Evolutionary conservation across 257 asterid species (phyloP), one percentile per base, ranked within the genome.

Genomic region (Jacaranda copaia): DNA sequence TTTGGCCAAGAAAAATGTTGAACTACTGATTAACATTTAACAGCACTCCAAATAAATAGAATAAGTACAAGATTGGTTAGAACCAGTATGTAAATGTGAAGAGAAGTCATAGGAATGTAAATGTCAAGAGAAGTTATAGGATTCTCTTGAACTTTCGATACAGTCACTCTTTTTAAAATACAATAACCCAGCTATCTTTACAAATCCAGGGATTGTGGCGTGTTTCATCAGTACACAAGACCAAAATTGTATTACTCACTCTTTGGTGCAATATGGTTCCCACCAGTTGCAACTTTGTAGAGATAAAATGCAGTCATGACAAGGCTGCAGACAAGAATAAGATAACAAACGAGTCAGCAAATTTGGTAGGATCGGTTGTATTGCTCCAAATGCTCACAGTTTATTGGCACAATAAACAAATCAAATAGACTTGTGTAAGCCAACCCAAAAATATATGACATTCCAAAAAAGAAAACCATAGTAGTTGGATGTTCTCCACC

Each of bases 281-380:
- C 99, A 11, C 98, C 93, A 3, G 90, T 86, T 45, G 84, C 91
- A 64, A 93, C 59, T 85, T 96, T 96, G 90, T 86, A 93, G n/a
- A 90, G 80, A 73, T 91, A 96, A 80, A 93, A 96, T 19, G 60
- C 89, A 12, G 95, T 77, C 98, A 96, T 91, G 63, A 91, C 76
- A 8, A 79, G 74, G 72, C 99, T 93, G 96, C 90, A 85, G 45
- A 81, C 1, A 3, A 20, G 32, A 72, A 81, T 69, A 70, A 13
- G 52, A 43, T 13, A 61, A 75, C 42, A 75, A 32, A 35, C 10
- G 6, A 7, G 35, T 61, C 45, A 61, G 51, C 58, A 66, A 39
- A 55, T 9, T 25, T 25, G 32, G 32, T 25, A 25, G 32, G 32
- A 25, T 25, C 32, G 2, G 32, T 25, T 25, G 32, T 53, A 10